Conservation (phyloP, 2,329 filamentous ascomycete genomes). For the Atkinsonella texensis region DNA sequence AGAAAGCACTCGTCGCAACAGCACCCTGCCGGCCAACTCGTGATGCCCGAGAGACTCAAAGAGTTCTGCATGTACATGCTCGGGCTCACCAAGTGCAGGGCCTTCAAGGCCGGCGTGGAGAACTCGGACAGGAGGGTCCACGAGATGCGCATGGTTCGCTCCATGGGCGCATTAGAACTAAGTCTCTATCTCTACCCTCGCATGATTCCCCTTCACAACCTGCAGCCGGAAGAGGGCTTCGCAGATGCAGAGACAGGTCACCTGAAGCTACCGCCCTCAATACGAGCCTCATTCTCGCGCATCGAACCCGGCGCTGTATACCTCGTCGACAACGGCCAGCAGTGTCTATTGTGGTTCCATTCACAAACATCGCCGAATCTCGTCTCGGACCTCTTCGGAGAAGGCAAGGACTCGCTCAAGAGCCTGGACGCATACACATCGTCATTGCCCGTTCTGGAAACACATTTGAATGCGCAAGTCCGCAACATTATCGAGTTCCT, state of each 20-base stretch:
- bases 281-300: conserved; percentile 74
- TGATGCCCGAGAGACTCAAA: conserved; percentile 90
- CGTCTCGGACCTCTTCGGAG: conserved; percentile 79
- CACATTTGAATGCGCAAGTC: conserved; percentile 87
- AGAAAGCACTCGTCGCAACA: conserved; percentile 80
- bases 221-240: conserved; percentile 80
- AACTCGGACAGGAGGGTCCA: conserved; percentile 83
- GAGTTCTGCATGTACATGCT: conserved; percentile 97
- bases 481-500: conserved; percentile 88
- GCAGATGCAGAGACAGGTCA: conserved; percentile 78
- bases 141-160: conserved; percentile 80
- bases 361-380: conserved; percentile 85
- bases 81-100: conserved; percentile 75
- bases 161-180: conserved; percentile 76
- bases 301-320: conserved; percentile 92
- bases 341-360: conserved; percentile 86
- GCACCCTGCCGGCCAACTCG: conserved; percentile 82
- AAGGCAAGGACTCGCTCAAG: conserved; percentile 56
- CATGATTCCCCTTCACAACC: conserved; percentile 83
- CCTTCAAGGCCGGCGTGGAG: conserved; percentile 87
- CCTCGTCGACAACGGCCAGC: conserved; percentile 88
- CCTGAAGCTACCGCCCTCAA: conserved; percentile 65
- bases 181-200: conserved; percentile 90
- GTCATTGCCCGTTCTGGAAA: conserved; percentile 71
- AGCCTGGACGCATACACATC: conserved; percentile 71